phyloP scores from a whole-genome alignment of 2,329 filamentous ascomycete species.

The Bipolaris bicolor region DNA sequence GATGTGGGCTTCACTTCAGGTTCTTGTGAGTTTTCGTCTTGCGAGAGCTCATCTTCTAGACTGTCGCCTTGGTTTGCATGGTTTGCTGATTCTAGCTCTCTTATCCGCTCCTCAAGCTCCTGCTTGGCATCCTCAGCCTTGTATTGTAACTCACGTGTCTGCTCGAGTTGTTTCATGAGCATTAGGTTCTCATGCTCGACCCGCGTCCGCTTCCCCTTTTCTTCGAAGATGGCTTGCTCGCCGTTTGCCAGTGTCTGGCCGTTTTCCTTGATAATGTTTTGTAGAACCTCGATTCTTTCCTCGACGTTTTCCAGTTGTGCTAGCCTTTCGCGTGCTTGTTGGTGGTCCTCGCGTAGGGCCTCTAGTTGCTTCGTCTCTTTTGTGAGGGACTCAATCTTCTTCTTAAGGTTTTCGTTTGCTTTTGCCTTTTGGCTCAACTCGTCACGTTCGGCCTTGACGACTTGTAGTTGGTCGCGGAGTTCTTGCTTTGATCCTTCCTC shows the following conservation, averaged over 20 bases:
- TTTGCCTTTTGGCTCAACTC: slow-evolving; percentile 57
- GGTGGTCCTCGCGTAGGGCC: slow-evolving; percentile 54
- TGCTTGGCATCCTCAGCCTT: slow-evolving; percentile 56
- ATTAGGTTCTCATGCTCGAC: slow-evolving; percentile 57
- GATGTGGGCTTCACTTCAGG: slow-evolving; percentile 19
- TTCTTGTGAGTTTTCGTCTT: slow-evolving; percentile 40
- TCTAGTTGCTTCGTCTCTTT: slow-evolving; percentile 55
- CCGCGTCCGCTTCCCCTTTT: slow-evolving; percentile 55
- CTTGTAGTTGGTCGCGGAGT: slow-evolving; percentile 58
- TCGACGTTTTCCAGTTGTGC: slow-evolving; percentile 54
- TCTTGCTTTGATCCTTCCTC: slow-evolving; percentile 55
- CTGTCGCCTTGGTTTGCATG: slow-evolving; percentile 38
- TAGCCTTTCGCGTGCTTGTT: slow-evolving; percentile 52
- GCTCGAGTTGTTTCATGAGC: slow-evolving; percentile 55
- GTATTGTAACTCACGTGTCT: slow-evolving; percentile 55
- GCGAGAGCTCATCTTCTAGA: slow-evolving; percentile 51
- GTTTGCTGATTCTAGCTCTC: slow-evolving; percentile 49
- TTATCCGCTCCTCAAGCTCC: slow-evolving; percentile 55
- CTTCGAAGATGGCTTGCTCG: slow-evolving; percentile 59
- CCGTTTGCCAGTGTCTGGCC: slow-evolving; percentile 57
- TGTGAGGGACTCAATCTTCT: slow-evolving; percentile 59
- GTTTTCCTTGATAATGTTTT: slow-evolving; percentile 60
- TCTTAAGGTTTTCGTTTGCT: slow-evolving; percentile 60
- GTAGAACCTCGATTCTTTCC: slow-evolving; percentile 52
- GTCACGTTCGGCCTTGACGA: slow-evolving; percentile 56